Conservation (phyloP, 345 rosid species). For the Leavenworthia alabamica region DNA sequence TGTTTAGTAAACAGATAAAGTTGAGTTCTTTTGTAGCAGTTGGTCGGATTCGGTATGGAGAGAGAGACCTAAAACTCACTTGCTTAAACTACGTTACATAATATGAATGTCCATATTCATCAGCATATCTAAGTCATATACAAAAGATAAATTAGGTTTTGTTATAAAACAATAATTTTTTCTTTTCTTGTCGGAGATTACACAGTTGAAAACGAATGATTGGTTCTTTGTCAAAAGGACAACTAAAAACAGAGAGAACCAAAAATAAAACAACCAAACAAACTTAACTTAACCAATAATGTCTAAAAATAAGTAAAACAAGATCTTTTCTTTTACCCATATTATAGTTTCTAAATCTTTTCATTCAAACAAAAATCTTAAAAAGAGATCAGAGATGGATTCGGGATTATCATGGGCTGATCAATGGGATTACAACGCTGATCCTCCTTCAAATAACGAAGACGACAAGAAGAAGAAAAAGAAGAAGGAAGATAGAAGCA, state of each 20-base stretch:
- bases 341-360: not conserved
- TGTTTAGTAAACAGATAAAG: constrained; percentile 7
- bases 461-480: constrained; percentile 23
- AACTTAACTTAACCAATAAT: no score
- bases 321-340: no score
- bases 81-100: constrained; percentile 15
- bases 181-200: no score
- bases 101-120: no score
- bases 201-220: no score
- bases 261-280: no score
- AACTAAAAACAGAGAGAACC: no score
- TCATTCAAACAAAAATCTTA: constrained; percentile 12
- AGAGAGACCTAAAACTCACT: not conserved
- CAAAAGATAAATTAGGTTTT: no score
- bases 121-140: no score
- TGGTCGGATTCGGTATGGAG: constrained; percentile 6
- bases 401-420: constrained; percentile 30
- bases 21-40: not conserved
- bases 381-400: constrained; percentile 20
- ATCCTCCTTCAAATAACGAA: constrained; percentile 23
- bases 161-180: no score
- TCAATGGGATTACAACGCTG: constrained; percentile 32
- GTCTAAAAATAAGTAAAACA: no score
- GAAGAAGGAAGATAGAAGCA: constrained; percentile 23
- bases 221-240: no score